These are phyloP conservation scores for Hemileia vastatrix DNA, from an alignment of 1,284 basidiomycete genomes.

Conservation along the genomic window DNA sequence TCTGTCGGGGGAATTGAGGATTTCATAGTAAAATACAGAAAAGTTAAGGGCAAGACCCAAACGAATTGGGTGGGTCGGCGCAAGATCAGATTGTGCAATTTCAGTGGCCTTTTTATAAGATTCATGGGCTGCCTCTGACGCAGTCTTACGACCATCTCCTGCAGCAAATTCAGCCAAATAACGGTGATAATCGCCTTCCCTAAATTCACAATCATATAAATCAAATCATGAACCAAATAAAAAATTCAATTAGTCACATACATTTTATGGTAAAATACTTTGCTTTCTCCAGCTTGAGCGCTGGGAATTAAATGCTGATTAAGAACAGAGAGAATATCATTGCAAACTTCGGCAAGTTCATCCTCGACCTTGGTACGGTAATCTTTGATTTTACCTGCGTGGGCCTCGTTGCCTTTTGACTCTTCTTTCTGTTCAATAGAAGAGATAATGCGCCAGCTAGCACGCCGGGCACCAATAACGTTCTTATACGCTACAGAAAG, in stretches of 20 bases:
- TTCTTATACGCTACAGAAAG: conserved; percentile 98
- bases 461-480: conserved; percentile 52
- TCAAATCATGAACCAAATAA: neutral
- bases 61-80: conserved; percentile 28
- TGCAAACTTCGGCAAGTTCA: conserved; percentile 35
- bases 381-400: conserved; percentile 37
- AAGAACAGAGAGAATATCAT: conserved; percentile 39
- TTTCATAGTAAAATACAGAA: conserved; percentile 50
- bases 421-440: conserved; percentile 47
- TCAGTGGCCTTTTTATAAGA: conserved; percentile 36
- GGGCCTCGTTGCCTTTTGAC: conserved; percentile 36
- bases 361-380: conserved; percentile 41
- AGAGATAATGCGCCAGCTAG: conserved; percentile 45
- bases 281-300: conserved; percentile 38
- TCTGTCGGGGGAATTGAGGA: conserved; percentile 49
- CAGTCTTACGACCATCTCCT: conserved; percentile 36
- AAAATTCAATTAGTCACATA: neutral
- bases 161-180: conserved; percentile 50
- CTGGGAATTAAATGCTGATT: conserved; percentile 41
- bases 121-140: conserved; percentile 42
- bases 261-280: conserved; percentile 44
- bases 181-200: conserved; percentile 50
- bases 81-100: conserved; percentile 25
- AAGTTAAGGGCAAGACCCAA: conserved; percentile 49
- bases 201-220: conserved; percentile 12